phyloP scores from a whole-genome alignment of 352 stramenopile genomes.

The Pythium chondricola region DNA sequence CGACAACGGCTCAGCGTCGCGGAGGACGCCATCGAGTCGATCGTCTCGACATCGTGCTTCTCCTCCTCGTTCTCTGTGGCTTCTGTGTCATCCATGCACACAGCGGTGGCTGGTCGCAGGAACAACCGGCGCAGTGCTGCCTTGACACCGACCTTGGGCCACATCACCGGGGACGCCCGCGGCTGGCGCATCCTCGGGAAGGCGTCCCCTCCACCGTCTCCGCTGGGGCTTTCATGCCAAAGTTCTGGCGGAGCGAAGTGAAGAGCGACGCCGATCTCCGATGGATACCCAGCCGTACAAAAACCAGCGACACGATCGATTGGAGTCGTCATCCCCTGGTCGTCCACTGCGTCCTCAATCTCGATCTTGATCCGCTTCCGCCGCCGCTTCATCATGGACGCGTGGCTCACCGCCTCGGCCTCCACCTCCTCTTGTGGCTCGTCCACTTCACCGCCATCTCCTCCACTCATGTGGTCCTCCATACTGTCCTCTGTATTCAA shows the following conservation, averaged over 20 bases:
- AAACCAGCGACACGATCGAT: conserved; percentile 5
- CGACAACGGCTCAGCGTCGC: not conserved
- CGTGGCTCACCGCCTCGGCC: not conserved
- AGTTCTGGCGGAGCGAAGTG: no score
- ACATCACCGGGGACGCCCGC: conserved; percentile 10
- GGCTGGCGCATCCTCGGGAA: not conserved
- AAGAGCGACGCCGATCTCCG: no score
- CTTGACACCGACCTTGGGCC: conserved; percentile 4
- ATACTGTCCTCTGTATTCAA: not conserved
- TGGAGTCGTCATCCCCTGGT: not conserved
- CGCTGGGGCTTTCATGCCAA: no score
- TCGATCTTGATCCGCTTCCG: conserved; percentile 24
- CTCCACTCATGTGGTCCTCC: not conserved
- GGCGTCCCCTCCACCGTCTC: not conserved
- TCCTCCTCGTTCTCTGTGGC: not conserved
- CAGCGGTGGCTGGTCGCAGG: not conserved
- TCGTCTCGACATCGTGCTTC: not conserved
- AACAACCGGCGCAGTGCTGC: conserved; percentile 7
- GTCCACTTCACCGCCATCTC: not conserved
- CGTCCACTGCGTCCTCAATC: not conserved
- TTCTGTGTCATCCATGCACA: not conserved
- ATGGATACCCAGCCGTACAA: no score
- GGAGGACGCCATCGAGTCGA: not conserved
- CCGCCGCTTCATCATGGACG: not conserved
- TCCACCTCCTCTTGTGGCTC: conserved; percentile 28